These are phyloP conservation scores for Zangia roseola DNA, from an alignment of 768 basidiomycete species.

Conservation along the genomic window DNA sequence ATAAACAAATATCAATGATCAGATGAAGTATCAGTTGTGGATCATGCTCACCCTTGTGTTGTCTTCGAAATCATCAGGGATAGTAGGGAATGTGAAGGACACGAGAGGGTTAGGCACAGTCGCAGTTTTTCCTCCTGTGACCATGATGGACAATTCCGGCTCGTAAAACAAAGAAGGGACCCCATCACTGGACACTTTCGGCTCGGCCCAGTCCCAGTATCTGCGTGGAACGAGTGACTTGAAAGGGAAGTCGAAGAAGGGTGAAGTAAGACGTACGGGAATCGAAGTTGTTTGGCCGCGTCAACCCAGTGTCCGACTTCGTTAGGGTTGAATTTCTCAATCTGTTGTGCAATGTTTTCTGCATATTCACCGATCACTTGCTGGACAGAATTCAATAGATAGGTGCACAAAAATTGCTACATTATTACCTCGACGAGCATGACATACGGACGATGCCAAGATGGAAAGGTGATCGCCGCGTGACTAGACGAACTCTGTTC, in stretches of 20 bases:
- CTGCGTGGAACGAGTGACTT: conserved; percentile 6
- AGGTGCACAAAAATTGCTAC: too few species aligned
- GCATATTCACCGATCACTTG: conserved; percentile 29
- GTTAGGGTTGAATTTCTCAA: conserved; percentile 17
- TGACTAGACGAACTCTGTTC: conserved; percentile 11
- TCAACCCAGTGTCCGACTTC: conserved; percentile 21
- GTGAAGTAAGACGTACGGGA: conserved; percentile 20
- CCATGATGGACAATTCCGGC: conserved; percentile 9
- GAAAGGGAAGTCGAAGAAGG: neutral
- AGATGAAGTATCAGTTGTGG: neutral
- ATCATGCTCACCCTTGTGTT: conserved; percentile 8
- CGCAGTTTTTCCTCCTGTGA: conserved; percentile 1
- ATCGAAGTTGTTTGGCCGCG: conserved; percentile 24
- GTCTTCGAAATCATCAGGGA: conserved; percentile 23
- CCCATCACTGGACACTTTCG: conserved; percentile 15
- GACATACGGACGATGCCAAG: conserved; percentile 30
- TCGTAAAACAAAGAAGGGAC: conserved; percentile 21
- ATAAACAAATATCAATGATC: neutral
- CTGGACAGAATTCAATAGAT: conserved; percentile 9
- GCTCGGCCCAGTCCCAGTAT: conserved; percentile 32
- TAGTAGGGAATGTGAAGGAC: conserved; percentile 11
- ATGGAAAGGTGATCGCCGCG: conserved; percentile 18
- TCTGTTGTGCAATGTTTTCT: conserved; percentile 23
- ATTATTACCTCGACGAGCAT: conserved; percentile 27
- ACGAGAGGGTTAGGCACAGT: conserved; percentile 20